Evolutionary conservation across 139 green algal species (phyloP).

Genomic region (Pseudopediastrum boryanum): DNA sequence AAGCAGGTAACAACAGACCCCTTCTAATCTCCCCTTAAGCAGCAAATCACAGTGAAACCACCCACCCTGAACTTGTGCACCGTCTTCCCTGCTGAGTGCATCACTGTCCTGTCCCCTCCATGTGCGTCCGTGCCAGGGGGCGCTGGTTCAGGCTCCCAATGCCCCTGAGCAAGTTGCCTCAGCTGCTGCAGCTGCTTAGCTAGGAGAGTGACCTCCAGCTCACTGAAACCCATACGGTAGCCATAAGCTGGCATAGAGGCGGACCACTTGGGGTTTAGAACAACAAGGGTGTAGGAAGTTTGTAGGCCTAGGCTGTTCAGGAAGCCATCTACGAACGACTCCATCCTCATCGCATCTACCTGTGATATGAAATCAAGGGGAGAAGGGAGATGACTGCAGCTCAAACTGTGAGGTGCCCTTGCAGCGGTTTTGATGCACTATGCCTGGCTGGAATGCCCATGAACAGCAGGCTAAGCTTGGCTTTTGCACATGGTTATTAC

Average conservation of each 20-base stretch:
- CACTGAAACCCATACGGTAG: constrained; percentile 56
- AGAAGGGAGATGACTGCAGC: neutral
- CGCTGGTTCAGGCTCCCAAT: too few species aligned
- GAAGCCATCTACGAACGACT: constrained; percentile 68
- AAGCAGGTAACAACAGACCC: too few species aligned
- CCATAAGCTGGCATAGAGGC: constrained; percentile 46
- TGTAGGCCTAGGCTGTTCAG: constrained; percentile 53
- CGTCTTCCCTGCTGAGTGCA: too few species aligned
- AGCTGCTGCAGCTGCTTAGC: constrained; percentile 26
- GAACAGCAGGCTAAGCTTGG: too few species aligned
- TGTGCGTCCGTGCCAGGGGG: too few species aligned
- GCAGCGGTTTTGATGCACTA: neutral
- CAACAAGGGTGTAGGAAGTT: constrained; percentile 56
- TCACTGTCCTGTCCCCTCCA: too few species aligned
- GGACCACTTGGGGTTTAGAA: constrained; percentile 62
- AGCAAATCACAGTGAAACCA: too few species aligned
- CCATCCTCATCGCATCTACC: constrained; percentile 71
- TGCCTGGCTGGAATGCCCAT: neutral
- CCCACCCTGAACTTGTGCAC: too few species aligned
- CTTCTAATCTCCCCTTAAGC: too few species aligned
- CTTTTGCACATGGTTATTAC: too few species aligned
- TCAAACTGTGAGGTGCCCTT: neutral
- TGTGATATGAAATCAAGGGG: constrained; percentile 17
- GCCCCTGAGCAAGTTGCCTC: too few species aligned
- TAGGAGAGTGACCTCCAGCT: constrained; percentile 43